phyloP scores from a whole-genome alignment of 306 rosid species.

The Fragaria iinumae region DNA sequence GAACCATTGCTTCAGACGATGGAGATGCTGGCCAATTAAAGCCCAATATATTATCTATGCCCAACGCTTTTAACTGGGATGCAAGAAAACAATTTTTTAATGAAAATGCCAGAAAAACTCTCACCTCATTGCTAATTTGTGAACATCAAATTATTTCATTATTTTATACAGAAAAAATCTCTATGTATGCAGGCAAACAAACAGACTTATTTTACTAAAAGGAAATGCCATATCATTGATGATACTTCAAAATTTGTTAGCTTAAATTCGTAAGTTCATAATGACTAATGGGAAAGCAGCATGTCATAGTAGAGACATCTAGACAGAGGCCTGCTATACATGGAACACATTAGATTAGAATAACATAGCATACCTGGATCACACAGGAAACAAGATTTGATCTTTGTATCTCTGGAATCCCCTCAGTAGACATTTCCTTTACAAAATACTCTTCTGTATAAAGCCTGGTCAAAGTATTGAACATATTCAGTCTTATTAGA shows the following conservation, averaged over 20 bases:
- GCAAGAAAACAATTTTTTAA: constrained; percentile 23
- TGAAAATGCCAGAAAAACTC: background rate
- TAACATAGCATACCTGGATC: constrained; percentile 59
- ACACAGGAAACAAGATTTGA: constrained; percentile 91
- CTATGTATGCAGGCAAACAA: background rate
- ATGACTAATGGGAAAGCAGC: background rate
- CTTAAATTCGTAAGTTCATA: background rate
- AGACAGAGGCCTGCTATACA: background rate
- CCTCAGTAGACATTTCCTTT: constrained; percentile 74
- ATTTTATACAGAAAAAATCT: background rate
- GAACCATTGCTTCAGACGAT: constrained; percentile 91
- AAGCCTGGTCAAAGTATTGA: constrained; percentile 48
- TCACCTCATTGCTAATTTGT: too few species aligned
- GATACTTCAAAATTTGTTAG: background rate
- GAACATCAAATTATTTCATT: background rate
- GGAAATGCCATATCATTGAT: background rate
- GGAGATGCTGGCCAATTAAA: constrained; percentile 99
- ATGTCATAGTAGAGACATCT: constrained; percentile 14
- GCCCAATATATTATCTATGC: constrained; percentile 91
- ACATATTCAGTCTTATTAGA: background rate
- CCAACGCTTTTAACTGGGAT: constrained; percentile 81
- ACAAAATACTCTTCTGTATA: constrained; percentile 89
- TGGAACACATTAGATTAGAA: constrained; percentile 9
- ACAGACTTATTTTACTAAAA: background rate
- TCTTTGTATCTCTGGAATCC: constrained; percentile 93